A percentile compares a stretch with the other conserved stretches of the same genome.
These are phyloP conservation scores for Geotrichum reessii DNA, from an alignment of 1,139 yeast species.

Conservation along the genomic window DNA sequence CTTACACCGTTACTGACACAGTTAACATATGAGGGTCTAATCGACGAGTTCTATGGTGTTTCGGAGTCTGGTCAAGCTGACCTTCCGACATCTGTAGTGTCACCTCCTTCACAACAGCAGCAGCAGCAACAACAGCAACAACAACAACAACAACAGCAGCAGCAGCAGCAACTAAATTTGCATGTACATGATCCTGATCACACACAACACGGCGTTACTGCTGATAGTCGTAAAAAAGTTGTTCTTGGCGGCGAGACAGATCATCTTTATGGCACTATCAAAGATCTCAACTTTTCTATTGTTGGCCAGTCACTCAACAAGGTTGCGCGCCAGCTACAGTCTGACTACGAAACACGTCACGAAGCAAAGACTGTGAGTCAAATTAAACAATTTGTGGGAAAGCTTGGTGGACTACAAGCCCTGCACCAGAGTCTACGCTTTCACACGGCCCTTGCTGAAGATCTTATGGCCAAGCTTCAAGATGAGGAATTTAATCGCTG, in stretches of 20 bases:
- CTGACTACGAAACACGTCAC: slow-evolving; percentile 59
- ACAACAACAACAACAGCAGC: slow-evolving; percentile 15
- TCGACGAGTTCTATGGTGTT: slow-evolving; percentile 63
- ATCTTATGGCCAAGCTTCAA: slow-evolving; percentile 51
- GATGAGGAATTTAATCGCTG: slow-evolving; percentile 48
- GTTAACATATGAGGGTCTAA: slow-evolving; percentile 72
- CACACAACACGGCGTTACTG: slow-evolving; percentile 7
- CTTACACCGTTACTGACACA: slow-evolving; percentile 69
- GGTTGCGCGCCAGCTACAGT: slow-evolving; percentile 66
- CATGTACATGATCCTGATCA: slow-evolving; percentile 6
- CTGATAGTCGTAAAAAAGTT: slow-evolving; percentile 30
- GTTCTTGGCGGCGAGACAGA: slow-evolving; percentile 37
- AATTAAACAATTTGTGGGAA: slow-evolving; percentile 66
- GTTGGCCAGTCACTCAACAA: slow-evolving; percentile 69
- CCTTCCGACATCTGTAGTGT: slow-evolving; percentile 34
- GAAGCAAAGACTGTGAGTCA: slow-evolving; percentile 56
- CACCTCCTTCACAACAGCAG: slow-evolving; percentile 19
- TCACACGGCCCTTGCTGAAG: slow-evolving; percentile 74
- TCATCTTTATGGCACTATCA: slow-evolving; percentile 46
- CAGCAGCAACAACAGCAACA: slow-evolving; percentile 7
- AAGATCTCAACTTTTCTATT: slow-evolving; percentile 69
- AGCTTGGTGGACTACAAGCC: slow-evolving; percentile 59
- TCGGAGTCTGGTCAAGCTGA: slow-evolving; percentile 46
- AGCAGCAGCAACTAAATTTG: slow-evolving; percentile 5
- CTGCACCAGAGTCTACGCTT: slow-evolving; percentile 64